Evolutionary conservation across 129 eudicot genomes (phyloP).

Genomic region (Flaveria ramosissima): DNA sequence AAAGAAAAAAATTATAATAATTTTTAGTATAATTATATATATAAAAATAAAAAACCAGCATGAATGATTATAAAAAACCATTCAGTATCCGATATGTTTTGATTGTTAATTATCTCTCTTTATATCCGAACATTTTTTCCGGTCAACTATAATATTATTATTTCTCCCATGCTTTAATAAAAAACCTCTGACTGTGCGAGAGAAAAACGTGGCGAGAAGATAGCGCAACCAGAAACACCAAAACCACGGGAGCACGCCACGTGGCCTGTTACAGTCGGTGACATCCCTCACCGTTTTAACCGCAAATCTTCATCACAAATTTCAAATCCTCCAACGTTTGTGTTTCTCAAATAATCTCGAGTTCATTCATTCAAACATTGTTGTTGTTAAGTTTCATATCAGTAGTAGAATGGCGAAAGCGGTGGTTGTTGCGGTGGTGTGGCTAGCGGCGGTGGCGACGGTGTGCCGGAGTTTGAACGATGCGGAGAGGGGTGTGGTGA

Average conservation of each 20-base stretch:
- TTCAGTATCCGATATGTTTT: too few relatives aligned
- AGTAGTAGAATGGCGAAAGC: constrained; percentile 24
- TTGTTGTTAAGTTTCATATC: too few relatives aligned
- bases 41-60: too few relatives aligned
- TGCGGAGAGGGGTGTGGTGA: constrained; percentile 26
- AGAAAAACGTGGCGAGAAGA: constrained; percentile 36
- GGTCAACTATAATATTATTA: too few relatives aligned
- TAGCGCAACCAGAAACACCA: constrained; percentile 19
- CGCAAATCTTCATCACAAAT: neutral
- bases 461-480: constrained; percentile 34
- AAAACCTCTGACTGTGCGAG: too few relatives aligned
- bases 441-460: constrained; percentile 35
- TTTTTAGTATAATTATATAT: too few relatives aligned
- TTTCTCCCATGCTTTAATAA: too few relatives aligned
- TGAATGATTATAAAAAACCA: too few relatives aligned
- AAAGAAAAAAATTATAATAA: too few relatives aligned
- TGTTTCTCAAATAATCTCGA: neutral
- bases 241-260: constrained; percentile 14
- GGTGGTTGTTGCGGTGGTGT: constrained; percentile 37
- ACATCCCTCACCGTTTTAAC: constrained; percentile 18
- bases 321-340: neutral
- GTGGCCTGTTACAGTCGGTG: constrained; percentile 17
- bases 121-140: too few relatives aligned
- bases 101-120: too few relatives aligned
- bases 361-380: neutral